Evolutionary conservation across 768 basidiomycete species (phyloP).

Genomic region (Psilocybe sp.): DNA sequence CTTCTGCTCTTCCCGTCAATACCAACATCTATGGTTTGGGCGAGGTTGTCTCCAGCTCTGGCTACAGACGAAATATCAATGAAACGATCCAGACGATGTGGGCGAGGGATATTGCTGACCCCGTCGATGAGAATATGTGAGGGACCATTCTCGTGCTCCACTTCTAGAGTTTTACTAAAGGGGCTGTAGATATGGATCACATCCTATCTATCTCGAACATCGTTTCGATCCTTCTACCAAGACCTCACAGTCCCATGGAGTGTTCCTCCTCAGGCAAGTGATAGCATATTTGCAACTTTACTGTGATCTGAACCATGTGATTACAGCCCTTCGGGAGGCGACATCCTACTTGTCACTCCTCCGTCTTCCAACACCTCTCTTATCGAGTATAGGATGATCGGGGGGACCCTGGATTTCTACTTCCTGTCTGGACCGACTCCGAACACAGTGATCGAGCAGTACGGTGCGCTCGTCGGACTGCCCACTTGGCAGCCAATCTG

Average conservation of each 20-base stretch:
- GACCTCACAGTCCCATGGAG: conserved; percentile 65
- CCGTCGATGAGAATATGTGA: conserved; percentile 65
- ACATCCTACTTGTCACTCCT: conserved; percentile 66
- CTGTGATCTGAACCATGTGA: conserved; percentile 1
- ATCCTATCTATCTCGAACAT: conserved; percentile 73
- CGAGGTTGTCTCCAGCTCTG: conserved; percentile 67
- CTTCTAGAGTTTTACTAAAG: not conserved
- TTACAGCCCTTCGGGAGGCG: conserved; percentile 61
- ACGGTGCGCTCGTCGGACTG: conserved; percentile 61
- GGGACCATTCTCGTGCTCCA: conserved; percentile 15
- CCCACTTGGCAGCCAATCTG: conserved; percentile 73
- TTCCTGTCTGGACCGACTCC: conserved; percentile 67
- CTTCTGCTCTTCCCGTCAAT: conserved; percentile 61
- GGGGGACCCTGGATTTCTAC: conserved; percentile 77
- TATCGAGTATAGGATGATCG: conserved; percentile 71
- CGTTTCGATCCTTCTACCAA: conserved; percentile 52
- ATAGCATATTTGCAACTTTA: not conserved
- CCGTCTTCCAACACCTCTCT: conserved; percentile 51
- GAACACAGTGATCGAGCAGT: conserved; percentile 65
- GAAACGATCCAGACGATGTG: conserved; percentile 69
- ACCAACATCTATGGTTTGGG: conserved; percentile 81
- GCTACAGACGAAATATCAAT: conserved; percentile 61
- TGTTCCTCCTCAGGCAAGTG: conserved; percentile 66
- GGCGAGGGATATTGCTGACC: conserved; percentile 61
- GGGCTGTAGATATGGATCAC: conserved; percentile 58